Evolutionary conservation across 2,329 filamentous ascomycete genomes (phyloP).

Genomic region (Epichloe uncinata): DNA sequence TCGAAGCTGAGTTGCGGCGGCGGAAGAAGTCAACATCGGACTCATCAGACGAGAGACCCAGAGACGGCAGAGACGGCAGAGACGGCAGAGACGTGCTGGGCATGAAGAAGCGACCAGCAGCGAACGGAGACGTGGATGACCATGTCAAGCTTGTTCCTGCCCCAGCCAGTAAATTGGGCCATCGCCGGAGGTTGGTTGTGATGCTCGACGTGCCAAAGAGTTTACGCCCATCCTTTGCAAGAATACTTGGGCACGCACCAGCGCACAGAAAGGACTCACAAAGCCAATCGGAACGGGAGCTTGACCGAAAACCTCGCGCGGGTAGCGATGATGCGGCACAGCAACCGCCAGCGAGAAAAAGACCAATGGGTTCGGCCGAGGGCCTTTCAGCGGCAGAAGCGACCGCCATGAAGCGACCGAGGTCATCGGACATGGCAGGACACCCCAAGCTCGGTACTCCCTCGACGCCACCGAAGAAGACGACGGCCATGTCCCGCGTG

Average conservation of each 20-base stretch:
- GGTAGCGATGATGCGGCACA: conserved; percentile 28
- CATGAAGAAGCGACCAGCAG: conserved; percentile 15
- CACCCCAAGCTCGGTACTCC: conserved; percentile 24
- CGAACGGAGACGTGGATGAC: conserved; percentile 22
- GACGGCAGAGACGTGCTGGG: conserved; percentile 10
- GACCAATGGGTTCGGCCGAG: conserved; percentile 28
- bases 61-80: conserved; percentile 7
- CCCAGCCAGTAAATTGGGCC: conserved; percentile 8
- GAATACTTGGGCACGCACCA: conserved; percentile 30
- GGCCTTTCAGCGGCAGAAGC: conserved; percentile 23
- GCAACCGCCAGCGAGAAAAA: conserved; percentile 30
- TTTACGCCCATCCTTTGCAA: conserved; percentile 29
- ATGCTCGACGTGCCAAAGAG: conserved; percentile 36
- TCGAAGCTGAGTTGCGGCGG: conserved; percentile 29
- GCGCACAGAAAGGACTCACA: conserved; percentile 23
- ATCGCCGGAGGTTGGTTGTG: conserved; percentile 25
- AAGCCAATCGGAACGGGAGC: conserved; percentile 11
- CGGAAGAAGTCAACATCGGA: conserved; percentile 18
- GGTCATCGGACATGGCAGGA: conserved; percentile 26
- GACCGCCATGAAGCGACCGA: conserved; percentile 28
- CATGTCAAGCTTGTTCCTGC: not conserved
- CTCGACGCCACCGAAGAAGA: conserved; percentile 39
- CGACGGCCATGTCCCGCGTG: conserved; percentile 38
- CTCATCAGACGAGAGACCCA: conserved; percentile 9
- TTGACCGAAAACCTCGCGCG: conserved; percentile 22